Conservation (phyloP, 2,329 filamentous ascomycete genomes). For the Apiospora pterosperma region DNA sequence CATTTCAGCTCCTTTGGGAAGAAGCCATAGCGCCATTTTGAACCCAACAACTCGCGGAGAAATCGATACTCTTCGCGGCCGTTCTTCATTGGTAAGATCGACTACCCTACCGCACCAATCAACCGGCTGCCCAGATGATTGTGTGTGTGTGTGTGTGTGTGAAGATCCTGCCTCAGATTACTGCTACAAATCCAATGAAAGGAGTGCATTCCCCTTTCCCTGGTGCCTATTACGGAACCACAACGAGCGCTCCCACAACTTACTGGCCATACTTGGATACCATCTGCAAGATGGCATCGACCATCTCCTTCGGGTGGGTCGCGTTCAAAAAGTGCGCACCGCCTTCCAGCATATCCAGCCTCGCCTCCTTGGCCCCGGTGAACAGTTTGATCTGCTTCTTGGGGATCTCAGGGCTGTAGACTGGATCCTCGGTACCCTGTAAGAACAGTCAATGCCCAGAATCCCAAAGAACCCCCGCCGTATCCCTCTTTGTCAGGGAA, state of each 20-base stretch:
- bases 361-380: conserved; percentile 40
- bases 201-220: too few species aligned
- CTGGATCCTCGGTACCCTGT: conserved; percentile 43
- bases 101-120: too few species aligned
- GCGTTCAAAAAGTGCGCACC: conserved; percentile 48
- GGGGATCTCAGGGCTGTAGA: conserved; percentile 37
- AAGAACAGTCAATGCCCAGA: conserved; percentile 6
- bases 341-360: conserved; percentile 38
- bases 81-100: too few species aligned
- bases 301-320: conserved; percentile 43
- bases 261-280: neutral
- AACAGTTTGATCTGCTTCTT: conserved; percentile 50
- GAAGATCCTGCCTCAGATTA: neutral
- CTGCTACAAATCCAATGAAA: neutral
- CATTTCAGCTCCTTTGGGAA: too few species aligned
- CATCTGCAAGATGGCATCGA: conserved; percentile 33
- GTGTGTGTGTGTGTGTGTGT: too few species aligned
- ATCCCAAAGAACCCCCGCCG: neutral
- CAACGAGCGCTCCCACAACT: neutral
- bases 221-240: neutral
- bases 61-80: too few species aligned
- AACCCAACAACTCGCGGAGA: too few species aligned
- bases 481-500: neutral
- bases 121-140: too few species aligned
- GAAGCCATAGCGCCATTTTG: too few species aligned